phyloP scores from a whole-genome alignment of 257 asterid genomes.

The Gentiana straminea region DNA sequence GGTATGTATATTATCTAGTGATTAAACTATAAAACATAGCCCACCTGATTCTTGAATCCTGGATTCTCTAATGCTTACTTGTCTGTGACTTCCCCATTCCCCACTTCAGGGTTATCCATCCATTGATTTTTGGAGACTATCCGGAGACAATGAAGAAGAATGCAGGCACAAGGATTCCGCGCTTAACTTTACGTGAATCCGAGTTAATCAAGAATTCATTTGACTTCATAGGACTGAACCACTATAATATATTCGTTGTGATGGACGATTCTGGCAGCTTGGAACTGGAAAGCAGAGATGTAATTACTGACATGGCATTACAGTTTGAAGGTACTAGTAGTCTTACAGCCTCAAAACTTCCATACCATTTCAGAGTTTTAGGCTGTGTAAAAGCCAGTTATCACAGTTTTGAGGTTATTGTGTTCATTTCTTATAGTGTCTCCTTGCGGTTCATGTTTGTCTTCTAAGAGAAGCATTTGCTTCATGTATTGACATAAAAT shows the following conservation, averaged over 20 bases:
- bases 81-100: not conserved
- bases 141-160: constrained; percentile 37
- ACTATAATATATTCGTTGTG: constrained; percentile 20
- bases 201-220: constrained; percentile 39
- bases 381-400: too few relatives aligned
- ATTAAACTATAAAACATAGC: not conserved
- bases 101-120: constrained; percentile 36
- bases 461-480: too few relatives aligned
- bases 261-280: constrained; percentile 20
- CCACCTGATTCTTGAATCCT: too few relatives aligned
- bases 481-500: too few relatives aligned
- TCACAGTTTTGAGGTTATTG: not conserved
- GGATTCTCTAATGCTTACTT: too few relatives aligned
- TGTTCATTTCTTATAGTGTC: not conserved
- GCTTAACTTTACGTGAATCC: constrained; percentile 29
- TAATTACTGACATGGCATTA: constrained; percentile 26
- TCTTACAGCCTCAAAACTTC: too few relatives aligned
- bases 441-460: too few relatives aligned
- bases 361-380: too few relatives aligned
- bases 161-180: constrained; percentile 39
- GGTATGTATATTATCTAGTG: too few relatives aligned
- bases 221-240: constrained; percentile 51
- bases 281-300: constrained; percentile 13
- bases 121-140: constrained; percentile 49
- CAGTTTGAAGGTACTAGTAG: constrained; percentile 11